Evolutionary conservation across 1,284 basidiomycete genomes (phyloP), one percentile per base, ranked within the genome.

Genomic region (Bondarzewia mesenterica): DNA sequence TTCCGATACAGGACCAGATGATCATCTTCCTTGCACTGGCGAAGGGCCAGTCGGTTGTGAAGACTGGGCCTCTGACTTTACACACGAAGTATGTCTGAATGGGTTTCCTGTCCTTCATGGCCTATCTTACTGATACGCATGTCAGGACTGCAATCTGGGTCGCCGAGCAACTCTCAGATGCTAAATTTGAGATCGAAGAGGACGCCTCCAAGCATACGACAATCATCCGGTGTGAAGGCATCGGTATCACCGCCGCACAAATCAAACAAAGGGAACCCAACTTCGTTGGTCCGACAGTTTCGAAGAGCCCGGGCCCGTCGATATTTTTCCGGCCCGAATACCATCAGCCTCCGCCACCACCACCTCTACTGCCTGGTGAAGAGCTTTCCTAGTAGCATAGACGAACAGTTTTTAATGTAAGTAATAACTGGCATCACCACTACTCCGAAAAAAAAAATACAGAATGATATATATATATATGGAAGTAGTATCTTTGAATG

Each of bases 11-110:
- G 68, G 85, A 89, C 60, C 85, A 88, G 58, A 79, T 87, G 32
- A 78, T 88, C 48, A 74, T 88, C 36, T 81, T 86, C 57, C 75
- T 87, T 63, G 82, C 82, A 8, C 68, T 88, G 12, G 82, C 85
- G 5, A 63, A 78, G 43, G 83, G 83, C 4, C 69, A 56, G 22
- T 86, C 82, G 5, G 66, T 66, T 40, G 66, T 88, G 22, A 71
- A 71, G 36, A 73, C 65, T 12, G 74, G 77, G 1, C 80, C 75
- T 2, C 54, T 87, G 23, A 78, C 73, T 10, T 60, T 84, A 52
- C 84, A 88, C 63, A 85, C 85, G 3, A 72, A 68, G 84, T 82
- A 50, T 46, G 69, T 51, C n/a, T 15, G 12, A n/a, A n/a, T n/a
- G n/a, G n/a, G 47, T 16, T 38, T 43, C 8, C 20, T 21, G 29